Evolutionary conservation across 2,329 filamentous ascomycete species (phyloP), one percentile per base, ranked within the genome.

Genomic region (Alternaria incomplexa): DNA sequence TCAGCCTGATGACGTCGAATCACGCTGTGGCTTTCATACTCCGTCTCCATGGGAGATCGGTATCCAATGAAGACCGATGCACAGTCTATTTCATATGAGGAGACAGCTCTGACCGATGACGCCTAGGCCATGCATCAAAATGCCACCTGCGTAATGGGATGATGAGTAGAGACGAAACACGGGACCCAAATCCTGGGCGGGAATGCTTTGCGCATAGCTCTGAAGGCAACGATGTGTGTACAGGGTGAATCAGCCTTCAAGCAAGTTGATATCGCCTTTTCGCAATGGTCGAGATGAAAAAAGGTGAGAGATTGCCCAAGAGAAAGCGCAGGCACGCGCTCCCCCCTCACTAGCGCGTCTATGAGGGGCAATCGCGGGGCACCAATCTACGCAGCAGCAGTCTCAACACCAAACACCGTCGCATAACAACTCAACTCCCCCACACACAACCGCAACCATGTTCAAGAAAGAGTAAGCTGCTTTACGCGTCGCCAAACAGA

Each of bases 381-480:
- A 52, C 32, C 32, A 40, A 51, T 53, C 28, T 10, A 43, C 44
- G 40, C 45, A 28, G 32, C 43, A 51, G 56, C 56, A 62, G 36
- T 55, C 56, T 63, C 61, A 63, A 59, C 50, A 60, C 45, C 26
- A 43, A 60, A 55, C 50, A 48, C 32, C 26, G 30, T 23, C 20
- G 20, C 50, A 48, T 43, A 59, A 20, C n/a, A 13, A 52, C 45
- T 11, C 25, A 56, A 45, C 22, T 12, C 13, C 17, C 8, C 20
- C 5, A n/a, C 36, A 22, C 40, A 45, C 54, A 60, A 58, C 62
- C 62, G 50, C 61, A 63, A 75, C 43, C 22, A 79, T 79, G 77
- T 79, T 79, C 58, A 79, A 79, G 58, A 79, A 79, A 73, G 77
- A 79, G 77, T 78, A 62, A 28, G 57, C 11, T 15, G 12, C 1